Evolutionary conservation across 768 basidiomycete species (phyloP).

Genomic region (Podaxis rugospora): DNA sequence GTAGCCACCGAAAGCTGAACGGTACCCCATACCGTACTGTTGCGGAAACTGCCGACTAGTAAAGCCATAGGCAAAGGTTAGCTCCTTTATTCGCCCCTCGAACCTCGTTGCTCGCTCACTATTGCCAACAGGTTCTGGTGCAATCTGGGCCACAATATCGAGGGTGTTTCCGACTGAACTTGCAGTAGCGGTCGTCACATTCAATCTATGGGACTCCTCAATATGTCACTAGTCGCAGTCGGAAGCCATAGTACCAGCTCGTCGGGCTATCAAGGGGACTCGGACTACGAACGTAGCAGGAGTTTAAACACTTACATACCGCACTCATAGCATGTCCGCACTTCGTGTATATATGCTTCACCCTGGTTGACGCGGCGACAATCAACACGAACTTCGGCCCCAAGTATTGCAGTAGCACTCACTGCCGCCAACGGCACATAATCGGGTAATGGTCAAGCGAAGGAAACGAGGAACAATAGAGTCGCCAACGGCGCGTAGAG

Average conservation of each 20-base stretch:
- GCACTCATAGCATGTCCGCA: constrained; percentile 49
- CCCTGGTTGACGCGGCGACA: constrained; percentile 33
- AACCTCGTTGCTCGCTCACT: constrained; percentile 41
- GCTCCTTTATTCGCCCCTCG: constrained; percentile 8
- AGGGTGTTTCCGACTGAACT: constrained; percentile 66
- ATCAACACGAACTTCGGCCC: neutral
- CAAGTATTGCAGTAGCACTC: constrained; percentile 15
- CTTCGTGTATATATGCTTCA: constrained; percentile 54
- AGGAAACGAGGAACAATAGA: constrained; percentile 18
- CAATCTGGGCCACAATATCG: constrained; percentile 56
- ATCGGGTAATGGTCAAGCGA: constrained; percentile 15
- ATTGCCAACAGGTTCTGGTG: constrained; percentile 68
- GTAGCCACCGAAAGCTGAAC: neutral
- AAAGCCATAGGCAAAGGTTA: constrained; percentile 14
- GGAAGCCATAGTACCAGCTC: constrained; percentile 41
- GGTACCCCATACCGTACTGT: constrained; percentile 49
- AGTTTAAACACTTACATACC: constrained; percentile 3
- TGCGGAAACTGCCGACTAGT: constrained; percentile 50
- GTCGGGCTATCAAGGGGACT: constrained; percentile 42
- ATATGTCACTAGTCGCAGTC: constrained; percentile 13
- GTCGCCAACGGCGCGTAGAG: constrained; percentile 1
- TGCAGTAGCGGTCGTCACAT: constrained; percentile 64
- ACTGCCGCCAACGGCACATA: constrained; percentile 80
- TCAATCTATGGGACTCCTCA: constrained; percentile 40
- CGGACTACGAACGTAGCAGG: neutral